phyloP scores from a whole-genome alignment of 371 early-diverging fungal genomes.

The Chytridiales sp. region DNA sequence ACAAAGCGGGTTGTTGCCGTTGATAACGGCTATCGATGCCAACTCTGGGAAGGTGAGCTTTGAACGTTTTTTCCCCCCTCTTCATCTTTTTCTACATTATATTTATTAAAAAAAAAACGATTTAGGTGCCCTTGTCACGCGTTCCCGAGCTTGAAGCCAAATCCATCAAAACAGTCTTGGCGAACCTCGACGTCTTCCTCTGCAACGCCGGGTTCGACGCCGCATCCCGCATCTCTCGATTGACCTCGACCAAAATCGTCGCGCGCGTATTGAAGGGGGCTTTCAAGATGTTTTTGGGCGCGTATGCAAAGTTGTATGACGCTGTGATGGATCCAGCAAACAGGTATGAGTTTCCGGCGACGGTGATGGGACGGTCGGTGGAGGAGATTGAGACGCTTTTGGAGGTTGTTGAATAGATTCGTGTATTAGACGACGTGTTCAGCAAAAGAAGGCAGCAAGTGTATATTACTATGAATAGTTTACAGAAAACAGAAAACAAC shows the following conservation, averaged over 20 bases:
- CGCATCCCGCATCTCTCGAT: constrained; percentile 50
- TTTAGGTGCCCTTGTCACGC: constrained; percentile 62
- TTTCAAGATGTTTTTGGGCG: constrained; percentile 55
- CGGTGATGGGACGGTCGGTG: constrained; percentile 64
- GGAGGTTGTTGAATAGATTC: constrained; percentile 17
- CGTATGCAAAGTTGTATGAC: constrained; percentile 59
- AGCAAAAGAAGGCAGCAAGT: too few relatives aligned
- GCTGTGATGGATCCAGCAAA: constrained; percentile 66
- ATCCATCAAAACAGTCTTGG: constrained; percentile 54
- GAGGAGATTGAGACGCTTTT: constrained; percentile 76
- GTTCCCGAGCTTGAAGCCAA: constrained; percentile 59
- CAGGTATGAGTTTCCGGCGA: constrained; percentile 63
- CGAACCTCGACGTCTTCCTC: constrained; percentile 68
- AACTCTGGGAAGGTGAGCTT: constrained; percentile 40
- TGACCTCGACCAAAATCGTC: constrained; percentile 47
- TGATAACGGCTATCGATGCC: constrained; percentile 39
- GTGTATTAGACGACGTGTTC: too few relatives aligned
- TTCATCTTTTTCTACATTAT: not conserved
- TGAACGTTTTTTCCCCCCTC: not conserved
- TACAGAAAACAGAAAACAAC: too few relatives aligned
- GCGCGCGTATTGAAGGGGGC: constrained; percentile 26
- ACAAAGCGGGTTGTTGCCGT: constrained; percentile 50
- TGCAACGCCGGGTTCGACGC: constrained; percentile 51
- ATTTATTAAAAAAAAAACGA: not conserved
- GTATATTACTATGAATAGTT: too few relatives aligned